Percentiles rank a stretch among this genome's conserved stretches.
These are phyloP conservation scores for Termitomyces sp. DNA, from an alignment of 1,284 basidiomycete species.

Conservation along the genomic window DNA sequence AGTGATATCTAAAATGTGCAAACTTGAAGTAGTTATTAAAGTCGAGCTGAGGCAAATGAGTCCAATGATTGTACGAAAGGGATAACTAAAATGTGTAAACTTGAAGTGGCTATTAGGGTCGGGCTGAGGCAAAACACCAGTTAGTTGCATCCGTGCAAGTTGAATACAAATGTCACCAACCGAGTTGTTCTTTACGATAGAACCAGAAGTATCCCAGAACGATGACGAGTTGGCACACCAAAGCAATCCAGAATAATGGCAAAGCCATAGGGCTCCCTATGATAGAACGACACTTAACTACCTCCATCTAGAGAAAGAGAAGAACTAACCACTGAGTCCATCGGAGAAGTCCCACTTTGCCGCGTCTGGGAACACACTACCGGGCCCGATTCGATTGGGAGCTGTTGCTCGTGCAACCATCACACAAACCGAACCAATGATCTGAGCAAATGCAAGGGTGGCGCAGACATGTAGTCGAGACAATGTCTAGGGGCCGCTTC, in stretches of 20 bases:
- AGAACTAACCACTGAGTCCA: constrained; percentile 47
- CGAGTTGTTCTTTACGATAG: constrained; percentile 83
- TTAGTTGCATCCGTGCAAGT: background rate
- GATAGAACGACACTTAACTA: background rate
- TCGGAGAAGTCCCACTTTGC: constrained; percentile 81
- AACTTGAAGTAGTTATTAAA: constrained; percentile 21
- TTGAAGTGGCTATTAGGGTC: constrained; percentile 26
- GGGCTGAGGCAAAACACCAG: constrained; percentile 20
- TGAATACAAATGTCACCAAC: constrained; percentile 33
- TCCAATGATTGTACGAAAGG: background rate
- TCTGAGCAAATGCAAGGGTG: constrained; percentile 82
- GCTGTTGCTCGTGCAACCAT: constrained; percentile 86
- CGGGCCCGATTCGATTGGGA: constrained; percentile 78
- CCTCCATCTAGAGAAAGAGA: background rate
- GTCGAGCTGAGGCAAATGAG: constrained; percentile 27
- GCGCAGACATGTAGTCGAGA: constrained; percentile 91
- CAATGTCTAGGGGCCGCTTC: constrained; percentile 50
- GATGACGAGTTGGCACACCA: constrained; percentile 76
- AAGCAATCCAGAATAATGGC: constrained; percentile 84
- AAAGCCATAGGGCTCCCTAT: constrained; percentile 70
- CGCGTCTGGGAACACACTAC: constrained; percentile 87
- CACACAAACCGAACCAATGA: constrained; percentile 77
- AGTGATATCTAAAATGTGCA: background rate
- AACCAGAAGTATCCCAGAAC: constrained; percentile 93
- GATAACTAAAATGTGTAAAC: background rate